Evolutionary conservation across 2,329 filamentous ascomycete species (phyloP), one percentile per base, ranked within the genome.

Genomic region (Epichloe sp.): DNA sequence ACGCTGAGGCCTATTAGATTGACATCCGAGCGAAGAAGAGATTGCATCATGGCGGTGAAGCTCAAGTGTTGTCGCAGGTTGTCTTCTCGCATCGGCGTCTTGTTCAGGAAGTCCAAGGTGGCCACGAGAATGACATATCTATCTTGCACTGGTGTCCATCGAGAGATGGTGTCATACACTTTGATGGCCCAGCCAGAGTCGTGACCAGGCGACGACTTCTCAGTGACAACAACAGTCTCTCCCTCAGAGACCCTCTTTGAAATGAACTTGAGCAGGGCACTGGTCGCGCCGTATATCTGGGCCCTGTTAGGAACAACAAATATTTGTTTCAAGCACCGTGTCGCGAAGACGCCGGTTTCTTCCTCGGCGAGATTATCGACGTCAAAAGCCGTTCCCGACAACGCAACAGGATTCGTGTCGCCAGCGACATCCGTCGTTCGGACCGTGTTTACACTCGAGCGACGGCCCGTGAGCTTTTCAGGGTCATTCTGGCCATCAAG

Each of bases 1-100:
- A 97, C 86, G 63, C 90, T 96, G 44, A 98, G 74, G 1, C 93
- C 93, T 55, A 98, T 96, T 62, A 97, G 76, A 66, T 96, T 97
- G 62, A 95, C 83, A 42, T 91, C 83, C 0, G 91, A 96, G 48
- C 85, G 83, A 45, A 98, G 73, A 10, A 97, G 75, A 55, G 86
- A 87, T 54, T 87, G 82, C 53, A 96, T 81, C 68, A 96, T 82
- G 43, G 82, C 83, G 1, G 86, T 79, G 54, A 95, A 73, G 4
- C 85, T 79, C 50, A 89, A 72, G 60, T 95, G 86, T 51, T 86
- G 81, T 44, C 80, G 76, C 36, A 96, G 67, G 42, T 82, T 81
- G 10, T 84, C 80, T 60, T 90, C 86, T 5, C 76, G 76, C 37
- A 90, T 74, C 0, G 82, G 80, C 44, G 79, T 81, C 52, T 78